Evolutionary conservation across 2,329 filamentous ascomycete species (phyloP).

Genomic region (Nigrospora oryzae): DNA sequence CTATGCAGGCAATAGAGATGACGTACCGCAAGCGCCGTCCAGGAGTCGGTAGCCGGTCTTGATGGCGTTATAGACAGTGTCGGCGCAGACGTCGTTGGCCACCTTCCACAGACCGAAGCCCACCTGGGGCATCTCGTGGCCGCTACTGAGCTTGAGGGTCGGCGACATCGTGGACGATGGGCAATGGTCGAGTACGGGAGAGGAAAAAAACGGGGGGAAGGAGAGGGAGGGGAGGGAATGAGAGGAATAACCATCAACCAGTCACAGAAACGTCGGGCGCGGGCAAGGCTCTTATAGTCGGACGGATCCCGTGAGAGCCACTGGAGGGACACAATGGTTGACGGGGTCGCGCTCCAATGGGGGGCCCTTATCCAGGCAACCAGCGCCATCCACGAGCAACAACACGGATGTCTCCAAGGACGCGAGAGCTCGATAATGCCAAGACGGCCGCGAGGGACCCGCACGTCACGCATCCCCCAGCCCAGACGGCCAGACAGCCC

Average conservation of each 20-base stretch:
- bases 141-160: conserved; percentile 55
- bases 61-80: conserved; percentile 70
- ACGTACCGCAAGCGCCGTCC: conserved; percentile 52
- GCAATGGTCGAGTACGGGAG: neutral
- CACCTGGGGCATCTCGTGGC: conserved; percentile 64
- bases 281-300: neutral
- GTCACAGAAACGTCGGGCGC: neutral
- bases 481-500: neutral
- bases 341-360: too few species aligned
- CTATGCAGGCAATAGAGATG: too few species aligned
- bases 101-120: conserved; percentile 83
- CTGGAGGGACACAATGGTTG: neutral
- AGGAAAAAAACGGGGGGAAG: neutral
- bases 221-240: neutral
- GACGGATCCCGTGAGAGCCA: neutral
- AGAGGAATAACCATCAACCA: neutral
- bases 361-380: neutral
- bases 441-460: too few species aligned
- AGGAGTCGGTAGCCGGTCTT: conserved; percentile 54
- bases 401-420: too few species aligned
- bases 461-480: neutral
- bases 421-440: too few species aligned
- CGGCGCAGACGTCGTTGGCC: conserved; percentile 61
- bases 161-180: conserved; percentile 16
- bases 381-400: neutral